These are phyloP conservation scores for Leccinum pachyderme DNA, from an alignment of 1,284 basidiomycete genomes.

Conservation along the genomic window DNA sequence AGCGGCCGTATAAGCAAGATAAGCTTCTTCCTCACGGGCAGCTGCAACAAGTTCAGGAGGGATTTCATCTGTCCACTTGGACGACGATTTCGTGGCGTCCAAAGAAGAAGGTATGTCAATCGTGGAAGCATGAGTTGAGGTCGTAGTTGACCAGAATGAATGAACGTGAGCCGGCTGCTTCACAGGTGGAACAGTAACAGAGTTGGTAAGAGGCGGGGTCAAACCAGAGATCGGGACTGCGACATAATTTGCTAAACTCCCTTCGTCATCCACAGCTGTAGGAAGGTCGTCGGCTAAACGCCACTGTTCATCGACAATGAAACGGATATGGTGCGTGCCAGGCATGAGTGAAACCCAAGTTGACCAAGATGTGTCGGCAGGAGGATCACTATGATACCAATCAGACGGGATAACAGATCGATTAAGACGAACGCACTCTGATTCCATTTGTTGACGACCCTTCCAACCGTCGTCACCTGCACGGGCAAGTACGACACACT, in stretches of 20 bases:
- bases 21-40: slow-evolving; percentile 81
- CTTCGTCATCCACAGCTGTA: slow-evolving; percentile 92
- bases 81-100: slow-evolving; percentile 32
- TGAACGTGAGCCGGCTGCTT: slow-evolving; percentile 31
- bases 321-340: slow-evolving; percentile 94
- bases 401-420: slow-evolving; percentile 16
- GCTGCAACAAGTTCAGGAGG: slow-evolving; percentile 75
- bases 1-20: slow-evolving; percentile 48
- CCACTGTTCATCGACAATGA: slow-evolving; percentile 93
- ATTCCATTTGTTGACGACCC: slow-evolving; percentile 58
- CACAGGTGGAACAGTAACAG: slow-evolving; percentile 38
- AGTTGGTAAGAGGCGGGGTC: slow-evolving; percentile 29
- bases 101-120: slow-evolving; percentile 23
- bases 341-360: slow-evolving; percentile 67
- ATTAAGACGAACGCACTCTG: slow-evolving; percentile 47
- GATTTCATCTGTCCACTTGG: slow-evolving; percentile 72
- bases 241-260: slow-evolving; percentile 94
- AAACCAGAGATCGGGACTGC: slow-evolving; percentile 44
- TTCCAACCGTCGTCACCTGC: slow-evolving; percentile 75
- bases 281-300: slow-evolving; percentile 77
- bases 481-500: slow-evolving; percentile 59
- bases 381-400: slow-evolving; percentile 23
- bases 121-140: slow-evolving; percentile 34
- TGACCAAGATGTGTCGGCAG: slow-evolving; percentile 41
- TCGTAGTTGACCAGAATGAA: slow-evolving; percentile 39